Evolutionary conservation across 306 rosid species (phyloP), one percentile per base, ranked within the genome.

Genomic region (Cucurbita moschata): DNA sequence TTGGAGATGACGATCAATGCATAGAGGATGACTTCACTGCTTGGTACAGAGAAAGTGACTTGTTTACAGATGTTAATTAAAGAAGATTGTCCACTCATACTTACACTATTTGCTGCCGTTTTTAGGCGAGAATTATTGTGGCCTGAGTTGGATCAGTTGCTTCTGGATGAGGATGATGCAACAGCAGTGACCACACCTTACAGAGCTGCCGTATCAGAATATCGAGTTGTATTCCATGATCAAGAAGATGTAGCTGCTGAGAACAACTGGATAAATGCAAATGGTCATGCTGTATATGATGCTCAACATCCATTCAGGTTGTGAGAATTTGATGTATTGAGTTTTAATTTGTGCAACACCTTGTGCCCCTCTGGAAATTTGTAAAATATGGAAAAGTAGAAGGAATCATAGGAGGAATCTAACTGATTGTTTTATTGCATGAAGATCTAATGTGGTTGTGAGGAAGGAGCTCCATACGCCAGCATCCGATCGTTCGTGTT

Each of bases 221-320:
- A 91, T 51, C 86, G 97, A 64, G 96, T 91, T 47, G 91, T 80
- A 64, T 67, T 88, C 77, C 83, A 75, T 73, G 96, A 89, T 74
- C 78, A 83, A 14, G 74, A 76, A 44, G 90, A 87, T 78, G 91
- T 79, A 71, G 72, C 78, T 62, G 74, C 30, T 8, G 90, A 86
- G 14, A 83, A 88, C 51, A 88, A 79, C 79, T 85, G 88, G 92
- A 82, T 53, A 73, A 88, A 86, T 80, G 88, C 80, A 65, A 95
- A 95, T 83, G 99, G 96, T 61, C 92, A 86, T 73, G 83, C 96
- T 44, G 78, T 88, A 62, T 76, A 81, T 62, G 99, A 95, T 81
- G 99, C 96, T 77, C 99, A 95, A 59, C 99, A 95, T 87, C 99
- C 97, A 73, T 81, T 87, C 91, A 86, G 99, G 99, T 94, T 66